Evolutionary conservation across 176 grass and related monocot genomes (phyloP).

Genomic region (sorghum (Sorghum bicolor)): DNA sequence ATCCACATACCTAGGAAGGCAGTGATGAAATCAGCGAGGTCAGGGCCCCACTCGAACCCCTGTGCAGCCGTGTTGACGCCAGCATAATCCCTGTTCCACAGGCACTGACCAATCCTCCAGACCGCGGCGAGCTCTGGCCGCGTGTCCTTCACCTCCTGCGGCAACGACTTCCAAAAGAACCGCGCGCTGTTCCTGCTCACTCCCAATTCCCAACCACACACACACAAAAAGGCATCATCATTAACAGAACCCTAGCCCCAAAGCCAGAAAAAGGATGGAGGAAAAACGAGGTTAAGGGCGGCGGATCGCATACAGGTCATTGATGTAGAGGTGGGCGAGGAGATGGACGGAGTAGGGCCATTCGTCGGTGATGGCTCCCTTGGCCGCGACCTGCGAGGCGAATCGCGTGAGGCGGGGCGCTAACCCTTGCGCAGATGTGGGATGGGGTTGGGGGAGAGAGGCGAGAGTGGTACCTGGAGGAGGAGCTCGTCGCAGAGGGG

Average conservation of each 20-base stretch:
- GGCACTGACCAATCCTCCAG: constrained; percentile 85
- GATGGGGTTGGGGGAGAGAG: neutral
- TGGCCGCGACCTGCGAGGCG: constrained; percentile 50
- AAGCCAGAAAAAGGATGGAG: neutral
- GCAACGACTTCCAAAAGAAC: constrained; percentile 81
- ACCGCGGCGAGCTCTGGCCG: constrained; percentile 62
- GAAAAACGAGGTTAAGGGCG: neutral
- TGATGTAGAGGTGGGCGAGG: constrained; percentile 65
- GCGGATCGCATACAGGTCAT: constrained; percentile 57
- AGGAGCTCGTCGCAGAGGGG: constrained; percentile 70
- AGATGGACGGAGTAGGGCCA: constrained; percentile 95
- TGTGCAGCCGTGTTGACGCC: constrained; percentile 55
- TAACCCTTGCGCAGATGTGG: constrained; percentile 12
- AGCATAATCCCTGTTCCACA: constrained; percentile 79
- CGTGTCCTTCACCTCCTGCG: constrained; percentile 71
- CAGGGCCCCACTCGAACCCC: constrained; percentile 67
- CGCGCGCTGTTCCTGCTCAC: constrained; percentile 73
- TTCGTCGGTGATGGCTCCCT: constrained; percentile 51
- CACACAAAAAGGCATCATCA: neutral
- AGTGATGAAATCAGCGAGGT: constrained; percentile 50
- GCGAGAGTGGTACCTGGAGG: constrained; percentile 39
- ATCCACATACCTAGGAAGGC: constrained; percentile 59
- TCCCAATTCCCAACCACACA: neutral
- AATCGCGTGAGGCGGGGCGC: neutral
- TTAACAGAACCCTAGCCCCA: constrained; percentile 14